phyloP scores from a whole-genome alignment of 306 rosid genomes.

The Casuarina cunninghamiana region DNA sequence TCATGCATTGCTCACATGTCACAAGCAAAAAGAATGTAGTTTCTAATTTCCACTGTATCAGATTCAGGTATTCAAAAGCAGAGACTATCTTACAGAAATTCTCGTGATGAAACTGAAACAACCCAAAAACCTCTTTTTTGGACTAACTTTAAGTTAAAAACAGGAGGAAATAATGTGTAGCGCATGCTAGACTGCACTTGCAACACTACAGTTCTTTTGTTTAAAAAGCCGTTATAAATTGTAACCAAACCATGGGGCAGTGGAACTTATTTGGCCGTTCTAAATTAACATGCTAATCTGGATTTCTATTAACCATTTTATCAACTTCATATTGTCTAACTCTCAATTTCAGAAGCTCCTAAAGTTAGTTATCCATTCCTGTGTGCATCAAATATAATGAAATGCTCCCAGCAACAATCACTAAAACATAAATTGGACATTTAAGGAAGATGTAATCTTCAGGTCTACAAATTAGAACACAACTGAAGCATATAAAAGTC shows the following conservation, averaged over 20 bases:
- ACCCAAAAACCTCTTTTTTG: not conserved
- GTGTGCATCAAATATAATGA: not conserved
- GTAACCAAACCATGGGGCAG: not conserved
- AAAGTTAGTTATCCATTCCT: not conserved
- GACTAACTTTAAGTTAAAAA: not conserved
- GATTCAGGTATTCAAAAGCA: not conserved
- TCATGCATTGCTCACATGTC: constrained; percentile 1
- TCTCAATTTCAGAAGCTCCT: not conserved
- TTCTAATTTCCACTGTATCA: constrained; percentile 1
- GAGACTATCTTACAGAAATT: not conserved
- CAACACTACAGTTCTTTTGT: not conserved
- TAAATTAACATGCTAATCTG: not conserved
- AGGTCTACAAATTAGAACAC: constrained; percentile 22
- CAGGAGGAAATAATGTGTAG: not conserved
- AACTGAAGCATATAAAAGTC: constrained; percentile 23
- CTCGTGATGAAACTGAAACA: not conserved
- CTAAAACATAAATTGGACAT: constrained; percentile 12
- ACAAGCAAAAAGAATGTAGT: not conserved
- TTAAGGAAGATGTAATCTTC: constrained; percentile 23
- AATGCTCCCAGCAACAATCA: not conserved
- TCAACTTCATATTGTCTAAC: not conserved
- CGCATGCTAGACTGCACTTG: not conserved
- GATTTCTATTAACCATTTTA: not conserved
- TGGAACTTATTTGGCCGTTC: not conserved
- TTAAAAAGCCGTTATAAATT: not conserved